Evolutionary conservation across 495 filamentous ascomycete species (phyloP), one percentile per base, ranked within the genome.

Genomic region (Annulohypoxylon stygium): DNA sequence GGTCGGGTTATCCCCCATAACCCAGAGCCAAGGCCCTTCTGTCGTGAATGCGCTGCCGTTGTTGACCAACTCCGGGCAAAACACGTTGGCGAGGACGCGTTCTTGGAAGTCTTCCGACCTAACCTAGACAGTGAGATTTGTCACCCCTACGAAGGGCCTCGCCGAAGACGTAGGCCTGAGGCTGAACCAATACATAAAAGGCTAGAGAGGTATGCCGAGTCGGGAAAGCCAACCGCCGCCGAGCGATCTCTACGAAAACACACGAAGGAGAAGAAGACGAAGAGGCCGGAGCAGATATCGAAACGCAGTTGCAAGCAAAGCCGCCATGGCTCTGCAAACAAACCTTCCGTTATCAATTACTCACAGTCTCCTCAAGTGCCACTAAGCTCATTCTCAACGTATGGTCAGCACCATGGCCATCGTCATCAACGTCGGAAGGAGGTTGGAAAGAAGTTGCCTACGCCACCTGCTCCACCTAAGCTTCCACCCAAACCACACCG

Each of bases 1-100:
- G 73, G 70, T 5, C 70, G 60, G 47, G 53, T 79, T 10, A 30
- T 79, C 12, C 77, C 75, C 12, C 73, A 76, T 43, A 39, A 74
- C 25, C 62, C 66, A 6, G 50, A 70, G 0, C 36, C 48, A 11
- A 37, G 62, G 5, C 34, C 58, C 4, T 74, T 75, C 30, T 77
- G 77, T 48, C 53, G 69, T 3, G 7, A 47, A 16, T 79, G 77
- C 33, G 51, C 55, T 2, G 25, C 74, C n/a, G 61, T 47, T 39
- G 53, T 63, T 12, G 47, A 65, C 4, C 23, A 36, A 1, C 36
- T 75, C 7, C 45, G 37, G 9, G 67, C 70, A 0, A 63, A 48
- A 18, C 20, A 39, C 5, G 47, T 77, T 7, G 73, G 75, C 9
- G 57, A 75, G 7, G 75, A 72, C 0, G 70, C 75, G 11, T 8